A percentile compares a stretch with the other conserved stretches of the same genome.
Evolutionary conservation across 345 rosid genomes (phyloP).

Genomic region (Eucalyptus viminalis): DNA sequence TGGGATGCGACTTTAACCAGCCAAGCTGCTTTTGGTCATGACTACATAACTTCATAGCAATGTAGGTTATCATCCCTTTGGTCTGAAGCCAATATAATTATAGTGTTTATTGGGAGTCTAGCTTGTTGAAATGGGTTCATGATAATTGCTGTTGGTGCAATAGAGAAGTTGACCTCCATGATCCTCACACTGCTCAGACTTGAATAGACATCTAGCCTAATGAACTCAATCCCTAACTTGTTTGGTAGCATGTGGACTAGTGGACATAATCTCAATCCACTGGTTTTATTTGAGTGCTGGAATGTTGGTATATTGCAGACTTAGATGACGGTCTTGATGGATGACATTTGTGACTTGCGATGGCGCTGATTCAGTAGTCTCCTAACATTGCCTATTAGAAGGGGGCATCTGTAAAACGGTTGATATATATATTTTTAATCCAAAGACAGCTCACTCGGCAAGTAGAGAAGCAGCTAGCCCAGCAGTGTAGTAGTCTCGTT

Average conservation of each 20-base stretch:
- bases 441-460: background rate
- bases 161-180: background rate
- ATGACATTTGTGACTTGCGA: background rate
- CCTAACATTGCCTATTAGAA: background rate
- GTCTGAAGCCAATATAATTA: background rate
- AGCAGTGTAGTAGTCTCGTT: background rate
- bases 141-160: background rate
- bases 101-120: background rate
- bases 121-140: background rate
- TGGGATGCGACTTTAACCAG: background rate
- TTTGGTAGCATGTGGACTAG: background rate
- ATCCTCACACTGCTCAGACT: background rate
- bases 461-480: background rate
- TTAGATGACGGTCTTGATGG: background rate
- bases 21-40: background rate
- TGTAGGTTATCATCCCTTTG: background rate
- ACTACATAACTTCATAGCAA: background rate
- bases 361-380: background rate
- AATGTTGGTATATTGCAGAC: background rate
- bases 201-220: background rate
- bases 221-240: background rate
- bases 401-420: background rate
- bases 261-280: background rate
- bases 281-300: background rate
- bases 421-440: background rate